Conservation (phyloP, 768 basidiomycete species). For the Leccinum boreale region DNA sequence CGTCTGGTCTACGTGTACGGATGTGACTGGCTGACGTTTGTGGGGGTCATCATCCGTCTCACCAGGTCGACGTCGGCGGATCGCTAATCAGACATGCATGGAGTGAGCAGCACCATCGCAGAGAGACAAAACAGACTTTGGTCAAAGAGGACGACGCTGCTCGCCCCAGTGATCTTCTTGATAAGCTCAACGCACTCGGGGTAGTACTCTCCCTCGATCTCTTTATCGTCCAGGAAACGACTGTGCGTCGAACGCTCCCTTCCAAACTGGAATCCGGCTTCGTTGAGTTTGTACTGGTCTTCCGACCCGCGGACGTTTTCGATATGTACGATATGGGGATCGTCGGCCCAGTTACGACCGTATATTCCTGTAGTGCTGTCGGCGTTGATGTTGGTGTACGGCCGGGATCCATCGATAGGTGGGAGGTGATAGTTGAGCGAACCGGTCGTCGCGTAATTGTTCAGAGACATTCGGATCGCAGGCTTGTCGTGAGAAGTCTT, state of each 20-base stretch:
- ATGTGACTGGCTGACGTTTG: conserved; percentile 42
- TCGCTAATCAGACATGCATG: conserved; percentile 27
- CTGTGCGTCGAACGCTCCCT: conserved; percentile 22
- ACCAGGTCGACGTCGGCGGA: conserved; percentile 40
- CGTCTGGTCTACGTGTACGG: conserved; percentile 48
- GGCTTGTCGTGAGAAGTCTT: background rate
- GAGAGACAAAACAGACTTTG: conserved; percentile 31
- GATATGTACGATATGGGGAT: conserved; percentile 16
- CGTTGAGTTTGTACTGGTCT: conserved; percentile 29
- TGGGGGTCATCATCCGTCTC: conserved; percentile 34
- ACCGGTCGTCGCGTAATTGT: conserved; percentile 17
- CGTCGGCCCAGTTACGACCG: conserved; percentile 22
- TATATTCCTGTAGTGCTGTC: conserved; percentile 12
- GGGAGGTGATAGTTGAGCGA: conserved; percentile 18
- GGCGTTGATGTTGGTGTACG: conserved; percentile 16
- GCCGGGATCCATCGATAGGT: conserved; percentile 18
- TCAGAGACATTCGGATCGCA: conserved; percentile 6
- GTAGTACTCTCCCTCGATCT: conserved; percentile 38
- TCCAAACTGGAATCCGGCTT: conserved; percentile 36
- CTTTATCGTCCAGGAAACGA: conserved; percentile 34
- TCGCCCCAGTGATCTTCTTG: conserved; percentile 39
- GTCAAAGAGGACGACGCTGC: conserved; percentile 39
- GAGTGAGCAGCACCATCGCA: background rate
- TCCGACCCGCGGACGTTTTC: conserved; percentile 37
- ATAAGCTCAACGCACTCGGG: conserved; percentile 37